Conservation (phyloP, 495 filamentous ascomycete species). For the Achaetomiella virescens region DNA sequence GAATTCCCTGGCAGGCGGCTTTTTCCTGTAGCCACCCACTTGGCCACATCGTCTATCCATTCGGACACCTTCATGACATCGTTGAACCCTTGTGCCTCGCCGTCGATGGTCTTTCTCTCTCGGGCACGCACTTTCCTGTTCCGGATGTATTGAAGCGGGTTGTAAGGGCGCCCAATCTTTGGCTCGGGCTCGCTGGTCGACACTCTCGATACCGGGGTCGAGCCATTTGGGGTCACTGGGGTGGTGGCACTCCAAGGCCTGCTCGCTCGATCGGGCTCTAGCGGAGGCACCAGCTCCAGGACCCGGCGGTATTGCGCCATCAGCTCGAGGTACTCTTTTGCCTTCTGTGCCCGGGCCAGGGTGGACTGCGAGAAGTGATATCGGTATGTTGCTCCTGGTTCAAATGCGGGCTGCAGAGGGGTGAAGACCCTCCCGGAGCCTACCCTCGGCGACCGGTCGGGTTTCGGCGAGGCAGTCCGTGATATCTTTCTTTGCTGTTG, state of each 20-base stretch:
- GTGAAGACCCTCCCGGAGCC: conserved; percentile 29
- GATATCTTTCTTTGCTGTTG: conserved; percentile 57
- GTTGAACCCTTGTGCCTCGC: conserved; percentile 67
- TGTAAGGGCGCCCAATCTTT: conserved; percentile 58
- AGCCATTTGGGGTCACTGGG: conserved; percentile 27
- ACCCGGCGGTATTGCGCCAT: conserved; percentile 73
- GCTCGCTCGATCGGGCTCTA: conserved; percentile 44
- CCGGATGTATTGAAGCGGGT: conserved; percentile 81
- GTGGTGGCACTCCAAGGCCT: conserved; percentile 25
- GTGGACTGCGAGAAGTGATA: conserved; percentile 74
- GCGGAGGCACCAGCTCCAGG: conserved; percentile 64
- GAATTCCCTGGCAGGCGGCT: conserved; percentile 41
- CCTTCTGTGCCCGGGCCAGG: conserved; percentile 68
- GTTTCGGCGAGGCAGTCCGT: conserved; percentile 52
- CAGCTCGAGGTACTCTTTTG: conserved; percentile 71
- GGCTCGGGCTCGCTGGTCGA: conserved; percentile 14
- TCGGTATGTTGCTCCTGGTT: conserved; percentile 35
- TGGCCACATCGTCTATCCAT: conserved; percentile 68
- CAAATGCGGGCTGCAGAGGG: conserved; percentile 41
- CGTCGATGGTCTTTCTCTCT: conserved; percentile 62
- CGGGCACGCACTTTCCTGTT: conserved; percentile 75
- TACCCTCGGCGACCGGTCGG: conserved; percentile 38
- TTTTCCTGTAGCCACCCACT: conserved; percentile 36
- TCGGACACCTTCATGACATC: conserved; percentile 60
- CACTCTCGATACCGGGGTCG: conserved; percentile 11